Percentiles rank a stretch among this genome's conserved stretches.
phyloP scores from a whole-genome alignment of 2,329 filamentous ascomycete genomes.

The Graphilbum fragrans region DNA sequence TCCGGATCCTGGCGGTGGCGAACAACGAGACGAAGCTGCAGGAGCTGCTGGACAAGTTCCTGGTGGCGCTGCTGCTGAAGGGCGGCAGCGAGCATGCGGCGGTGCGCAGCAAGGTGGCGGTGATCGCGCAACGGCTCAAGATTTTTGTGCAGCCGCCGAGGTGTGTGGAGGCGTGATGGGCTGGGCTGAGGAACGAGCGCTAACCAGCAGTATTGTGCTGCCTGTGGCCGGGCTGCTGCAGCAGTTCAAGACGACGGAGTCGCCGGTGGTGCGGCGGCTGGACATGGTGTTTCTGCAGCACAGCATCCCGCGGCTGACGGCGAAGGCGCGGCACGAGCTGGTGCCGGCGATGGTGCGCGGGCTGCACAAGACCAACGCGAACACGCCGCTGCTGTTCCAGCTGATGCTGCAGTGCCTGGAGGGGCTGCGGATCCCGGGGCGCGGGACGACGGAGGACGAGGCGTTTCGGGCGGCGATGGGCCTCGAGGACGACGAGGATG shows the following conservation, averaged over 20 bases:
- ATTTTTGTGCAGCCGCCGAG: slow-evolving; percentile 39
- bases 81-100: slow-evolving; percentile 66
- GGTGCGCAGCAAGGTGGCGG: slow-evolving; percentile 62
- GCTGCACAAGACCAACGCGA: slow-evolving; percentile 45
- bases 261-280: slow-evolving; percentile 70
- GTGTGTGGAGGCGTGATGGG: slow-evolving; percentile 19
- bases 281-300: slow-evolving; percentile 85
- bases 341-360: slow-evolving; percentile 59
- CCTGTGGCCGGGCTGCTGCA: slow-evolving; percentile 76
- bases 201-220: slow-evolving; percentile 56
- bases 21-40: slow-evolving; percentile 78
- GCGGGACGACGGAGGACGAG: slow-evolving; percentile 68
- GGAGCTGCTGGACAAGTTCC: slow-evolving; percentile 62
- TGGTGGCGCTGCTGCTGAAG: slow-evolving; percentile 76
- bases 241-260: slow-evolving; percentile 74
- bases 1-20: slow-evolving; percentile 66
- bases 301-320: slow-evolving; percentile 43
- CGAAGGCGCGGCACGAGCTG: slow-evolving; percentile 54
- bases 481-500: slow-evolving; percentile 55
- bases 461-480: slow-evolving; percentile 54
- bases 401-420: slow-evolving; percentile 67
- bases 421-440: slow-evolving; percentile 57
- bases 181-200: no score
- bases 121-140: slow-evolving; percentile 36
- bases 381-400: slow-evolving; percentile 59